Evolutionary conservation across 2,329 filamentous ascomycete genomes (phyloP).

Genomic region (Monosporascus sp.): DNA sequence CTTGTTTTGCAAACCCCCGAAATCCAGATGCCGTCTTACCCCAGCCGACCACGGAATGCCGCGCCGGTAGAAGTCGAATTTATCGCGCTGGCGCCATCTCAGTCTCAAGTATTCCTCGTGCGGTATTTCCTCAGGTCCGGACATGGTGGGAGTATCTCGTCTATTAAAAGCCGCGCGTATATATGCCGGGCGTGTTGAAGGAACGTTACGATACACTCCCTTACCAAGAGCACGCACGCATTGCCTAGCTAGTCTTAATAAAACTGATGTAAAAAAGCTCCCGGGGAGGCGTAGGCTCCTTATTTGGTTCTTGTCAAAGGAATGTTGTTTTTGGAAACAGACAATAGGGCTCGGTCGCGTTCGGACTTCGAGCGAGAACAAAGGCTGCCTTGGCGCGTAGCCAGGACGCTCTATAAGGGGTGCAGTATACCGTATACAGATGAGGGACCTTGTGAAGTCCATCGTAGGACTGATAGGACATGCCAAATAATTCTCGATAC

Average conservation of each 20-base stretch:
- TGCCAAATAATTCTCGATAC: too few relatives aligned
- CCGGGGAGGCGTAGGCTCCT: neutral
- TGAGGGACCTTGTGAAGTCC: too few relatives aligned
- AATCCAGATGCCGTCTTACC: neutral
- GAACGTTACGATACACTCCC: too few relatives aligned
- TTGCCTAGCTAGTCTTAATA: neutral
- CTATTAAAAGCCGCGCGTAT: constrained; percentile 12
- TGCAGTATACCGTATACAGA: too few relatives aligned
- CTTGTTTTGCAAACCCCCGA: neutral
- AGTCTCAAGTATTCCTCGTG: neutral
- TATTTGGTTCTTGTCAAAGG: neutral
- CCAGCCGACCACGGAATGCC: neutral
- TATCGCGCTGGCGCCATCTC: neutral
- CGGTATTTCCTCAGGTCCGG: too few relatives aligned
- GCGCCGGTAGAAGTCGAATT: neutral
- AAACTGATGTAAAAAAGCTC: neutral
- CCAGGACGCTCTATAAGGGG: too few relatives aligned
- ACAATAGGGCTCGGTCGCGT: neutral
- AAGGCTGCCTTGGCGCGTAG: neutral
- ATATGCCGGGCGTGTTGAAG: too few relatives aligned
- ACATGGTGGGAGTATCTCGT: too few relatives aligned
- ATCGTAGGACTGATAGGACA: too few relatives aligned
- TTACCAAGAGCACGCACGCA: neutral
- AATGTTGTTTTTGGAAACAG: neutral
- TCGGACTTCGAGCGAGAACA: neutral